A percentile compares a stretch with the other conserved stretches of the same genome.
Conservation (phyloP, 768 basidiomycete genomes). For the Collybia sordida region DNA sequence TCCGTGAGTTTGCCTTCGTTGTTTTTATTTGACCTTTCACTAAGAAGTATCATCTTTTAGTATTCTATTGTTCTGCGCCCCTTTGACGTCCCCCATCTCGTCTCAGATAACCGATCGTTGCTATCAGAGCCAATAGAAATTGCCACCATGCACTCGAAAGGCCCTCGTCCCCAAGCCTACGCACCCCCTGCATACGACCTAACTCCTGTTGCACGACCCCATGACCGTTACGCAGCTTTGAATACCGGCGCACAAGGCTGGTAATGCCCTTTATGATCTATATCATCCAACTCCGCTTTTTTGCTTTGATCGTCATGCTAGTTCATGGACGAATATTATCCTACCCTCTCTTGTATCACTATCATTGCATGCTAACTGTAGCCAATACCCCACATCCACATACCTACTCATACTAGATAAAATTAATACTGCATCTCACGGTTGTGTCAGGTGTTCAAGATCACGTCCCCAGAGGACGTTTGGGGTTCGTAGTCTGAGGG, state of each 20-base stretch:
- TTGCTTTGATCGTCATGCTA: slow-evolving; percentile 15
- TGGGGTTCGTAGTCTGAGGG: no score
- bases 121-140: slow-evolving; percentile 53
- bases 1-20: slow-evolving; percentile 33
- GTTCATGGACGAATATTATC: slow-evolving; percentile 13
- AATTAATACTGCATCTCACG: background rate
- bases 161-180: slow-evolving; percentile 47
- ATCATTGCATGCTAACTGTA: slow-evolving; percentile 3
- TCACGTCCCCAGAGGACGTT: slow-evolving; percentile 2
- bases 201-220: slow-evolving; percentile 20
- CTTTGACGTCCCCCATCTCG: slow-evolving; percentile 39
- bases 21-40: slow-evolving; percentile 2
- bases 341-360: slow-evolving; percentile 10
- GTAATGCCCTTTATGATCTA: slow-evolving; percentile 9
- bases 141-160: slow-evolving; percentile 49
- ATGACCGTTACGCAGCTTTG: slow-evolving; percentile 25
- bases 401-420: slow-evolving; percentile 3
- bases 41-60: slow-evolving; percentile 24
- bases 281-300: background rate
- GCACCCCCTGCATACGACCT: slow-evolving; percentile 50
- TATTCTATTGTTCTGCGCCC: slow-evolving; percentile 47
- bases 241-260: slow-evolving; percentile 12
- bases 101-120: slow-evolving; percentile 35
- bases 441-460: no score
- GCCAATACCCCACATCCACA: slow-evolving; percentile 1